A percentile compares a stretch with the other conserved stretches of the same genome.
Conservation (phyloP, 2,329 filamentous ascomycete genomes). For the Aspergillus arachidicola region DNA sequence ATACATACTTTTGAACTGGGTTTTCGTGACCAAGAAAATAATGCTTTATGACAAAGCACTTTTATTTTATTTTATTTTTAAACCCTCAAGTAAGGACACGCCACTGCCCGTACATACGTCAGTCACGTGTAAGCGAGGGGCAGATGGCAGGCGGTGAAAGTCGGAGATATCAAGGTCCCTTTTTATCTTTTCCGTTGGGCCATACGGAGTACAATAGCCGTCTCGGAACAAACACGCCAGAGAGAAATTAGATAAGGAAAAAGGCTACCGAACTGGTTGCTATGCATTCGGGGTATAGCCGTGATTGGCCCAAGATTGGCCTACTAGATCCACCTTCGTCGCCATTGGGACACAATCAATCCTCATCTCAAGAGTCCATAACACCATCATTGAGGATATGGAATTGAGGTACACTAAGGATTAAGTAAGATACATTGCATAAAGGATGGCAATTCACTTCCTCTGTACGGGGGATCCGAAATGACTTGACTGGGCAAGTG, state of each 20-base stretch:
- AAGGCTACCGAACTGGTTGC: not conserved
- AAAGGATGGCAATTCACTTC: not conserved
- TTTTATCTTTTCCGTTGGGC: not conserved
- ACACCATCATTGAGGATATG: not conserved
- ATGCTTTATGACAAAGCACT: not conserved
- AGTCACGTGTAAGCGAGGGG: not conserved
- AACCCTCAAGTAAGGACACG: not conserved
- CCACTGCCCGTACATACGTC: not conserved
- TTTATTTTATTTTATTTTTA: not conserved
- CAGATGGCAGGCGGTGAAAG: not conserved
- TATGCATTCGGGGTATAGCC: not conserved
- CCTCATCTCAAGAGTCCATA: not conserved
- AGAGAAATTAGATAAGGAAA: conserved; percentile 11
- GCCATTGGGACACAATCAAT: conserved; percentile 6
- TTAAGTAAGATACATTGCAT: not conserved
- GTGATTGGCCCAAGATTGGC: conserved; percentile 17
- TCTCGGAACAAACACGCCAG: not conserved
- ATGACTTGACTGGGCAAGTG: conserved; percentile 10
- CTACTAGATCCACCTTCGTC: conserved; percentile 8
- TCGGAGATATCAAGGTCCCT: conserved; percentile 3
- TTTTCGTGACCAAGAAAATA: not conserved
- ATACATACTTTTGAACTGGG: not conserved
- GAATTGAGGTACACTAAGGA: not conserved
- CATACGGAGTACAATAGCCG: not conserved
- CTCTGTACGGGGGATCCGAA: not conserved